Evolutionary conservation across 495 filamentous ascomycete species (phyloP), one percentile per base, ranked within the genome.

Genomic region (Viridothelium virens): DNA sequence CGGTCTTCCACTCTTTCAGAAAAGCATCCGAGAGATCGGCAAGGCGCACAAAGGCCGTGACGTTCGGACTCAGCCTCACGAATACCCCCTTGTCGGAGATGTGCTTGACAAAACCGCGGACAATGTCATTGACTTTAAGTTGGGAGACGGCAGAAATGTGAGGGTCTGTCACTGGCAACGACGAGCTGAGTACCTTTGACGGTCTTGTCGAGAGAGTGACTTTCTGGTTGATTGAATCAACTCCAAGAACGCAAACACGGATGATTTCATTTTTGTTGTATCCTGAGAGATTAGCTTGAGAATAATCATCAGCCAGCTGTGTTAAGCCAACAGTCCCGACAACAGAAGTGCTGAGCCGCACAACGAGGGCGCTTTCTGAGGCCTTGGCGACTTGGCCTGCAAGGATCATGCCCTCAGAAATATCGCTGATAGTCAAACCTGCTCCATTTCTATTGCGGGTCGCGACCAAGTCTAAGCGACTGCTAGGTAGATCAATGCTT

Each of bases 1-100:
- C 77, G n/a, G 88, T 82, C 78, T 96, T 96, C 94, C 94, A 98
- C 61, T 97, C 91, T 76, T 97, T 97, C 70, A 97, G 79, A 73
- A 85, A 97, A 3, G 83, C 83, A 73, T 98, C 93, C 0, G 92
- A 96, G 18, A 97, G 85, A 72, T 97, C 91, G 11, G 88, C 87
- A 61, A 97, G 84, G 67, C 87, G 86, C 38, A 93, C 86, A 74
- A 89, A 89, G 3, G 87, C 93, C 38, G 85, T 89, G n/a, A 96
- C 79, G 66, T 87, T 84, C 36, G 86, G 86, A 37, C 90, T 90
- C 4, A 98, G 79, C 59, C 84, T 78, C 39, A 98, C 84, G 69
- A 96, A 96, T 1, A 97, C 71, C 47, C 93, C 94, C 68, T 88
- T 89, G 67, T 96, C 91, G 0, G 89, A 84, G 50, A 96, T 84